Conservation (phyloP, 2,329 filamentous ascomycete genomes). For the Didymellaceae sp. region DNA sequence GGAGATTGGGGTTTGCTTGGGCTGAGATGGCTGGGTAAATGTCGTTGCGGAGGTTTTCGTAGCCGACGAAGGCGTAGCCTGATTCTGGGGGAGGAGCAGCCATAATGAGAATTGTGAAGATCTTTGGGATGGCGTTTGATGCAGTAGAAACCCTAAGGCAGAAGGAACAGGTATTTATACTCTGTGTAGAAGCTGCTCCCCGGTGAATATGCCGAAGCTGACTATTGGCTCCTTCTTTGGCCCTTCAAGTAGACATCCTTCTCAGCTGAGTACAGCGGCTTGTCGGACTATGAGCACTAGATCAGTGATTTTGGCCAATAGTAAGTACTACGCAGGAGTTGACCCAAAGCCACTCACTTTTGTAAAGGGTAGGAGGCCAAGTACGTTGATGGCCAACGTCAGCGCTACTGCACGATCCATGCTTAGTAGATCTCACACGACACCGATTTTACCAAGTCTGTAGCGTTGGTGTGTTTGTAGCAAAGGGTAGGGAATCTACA, state of each 20-base stretch:
- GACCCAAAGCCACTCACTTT: not conserved
- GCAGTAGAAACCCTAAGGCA: too few species aligned
- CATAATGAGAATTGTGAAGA: not conserved
- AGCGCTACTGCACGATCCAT: slow-evolving; percentile 3
- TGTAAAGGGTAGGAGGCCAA: too few species aligned
- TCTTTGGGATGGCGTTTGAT: too few species aligned
- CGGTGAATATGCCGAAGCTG: too few species aligned
- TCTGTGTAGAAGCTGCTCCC: too few species aligned
- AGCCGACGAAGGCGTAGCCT: slow-evolving; percentile 24
- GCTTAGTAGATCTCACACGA: not conserved
- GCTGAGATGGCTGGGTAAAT: slow-evolving; percentile 62
- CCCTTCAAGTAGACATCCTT: too few species aligned
- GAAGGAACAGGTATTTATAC: not conserved
- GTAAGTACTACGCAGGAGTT: too few species aligned
- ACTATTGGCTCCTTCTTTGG: too few species aligned
- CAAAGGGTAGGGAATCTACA: not conserved
- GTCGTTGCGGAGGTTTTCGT: slow-evolving; percentile 49
- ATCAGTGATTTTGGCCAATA: too few species aligned
- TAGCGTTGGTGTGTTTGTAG: not conserved
- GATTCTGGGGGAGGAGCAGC: not conserved
- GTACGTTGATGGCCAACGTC: not conserved
- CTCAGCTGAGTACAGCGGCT: too few species aligned
- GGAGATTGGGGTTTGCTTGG: slow-evolving; percentile 45
- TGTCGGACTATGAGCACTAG: too few species aligned
- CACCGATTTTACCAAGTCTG: too few species aligned